Percentiles rank a stretch among this genome's conserved stretches.
Evolutionary conservation across 2,329 filamentous ascomycete species (phyloP).

Genomic region (Aspergillus hortae): DNA sequence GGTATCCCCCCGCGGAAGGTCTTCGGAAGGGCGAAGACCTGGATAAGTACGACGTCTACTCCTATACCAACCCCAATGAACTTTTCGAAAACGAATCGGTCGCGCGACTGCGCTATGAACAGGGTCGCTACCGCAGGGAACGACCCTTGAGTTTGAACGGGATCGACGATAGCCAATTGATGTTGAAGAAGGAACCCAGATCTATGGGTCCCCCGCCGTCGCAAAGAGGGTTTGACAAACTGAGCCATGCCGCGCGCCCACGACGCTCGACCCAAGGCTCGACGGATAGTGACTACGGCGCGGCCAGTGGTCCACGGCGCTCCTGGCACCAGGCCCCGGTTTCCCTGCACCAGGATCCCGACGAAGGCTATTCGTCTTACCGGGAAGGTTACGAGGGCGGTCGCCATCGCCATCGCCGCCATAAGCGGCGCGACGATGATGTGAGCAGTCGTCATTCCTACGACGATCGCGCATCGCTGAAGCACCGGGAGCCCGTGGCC

Average conservation of each 20-base stretch:
- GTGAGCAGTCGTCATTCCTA: slow-evolving; percentile 12
- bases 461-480: slow-evolving; percentile 18
- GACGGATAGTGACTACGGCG: slow-evolving; percentile 32
- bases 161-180: slow-evolving; percentile 30
- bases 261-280: slow-evolving; percentile 20
- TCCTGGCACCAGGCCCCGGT: slow-evolving; percentile 43
- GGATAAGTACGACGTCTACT: slow-evolving; percentile 42
- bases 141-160: slow-evolving; percentile 40
- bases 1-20: slow-evolving; percentile 28
- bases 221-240: slow-evolving; percentile 35
- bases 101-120: slow-evolving; percentile 30
- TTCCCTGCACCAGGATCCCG: slow-evolving; percentile 47
- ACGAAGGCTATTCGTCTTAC: slow-evolving; percentile 41
- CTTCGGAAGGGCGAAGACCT: slow-evolving; percentile 35
- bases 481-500: neutral
- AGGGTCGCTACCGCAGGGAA: slow-evolving; percentile 21
- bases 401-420: slow-evolving; percentile 37
- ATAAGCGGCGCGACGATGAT: slow-evolving; percentile 20
- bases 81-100: slow-evolving; percentile 46
- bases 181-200: slow-evolving; percentile 25
- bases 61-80: slow-evolving; percentile 46
- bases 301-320: slow-evolving; percentile 31
- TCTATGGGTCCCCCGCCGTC: slow-evolving; percentile 35
- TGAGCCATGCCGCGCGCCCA: slow-evolving; percentile 27
- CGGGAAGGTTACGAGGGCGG: slow-evolving; percentile 44